These are phyloP conservation scores for Aureobasidium namibiae DNA, from an alignment of 2,329 filamentous ascomycete species.

Conservation along the genomic window DNA sequence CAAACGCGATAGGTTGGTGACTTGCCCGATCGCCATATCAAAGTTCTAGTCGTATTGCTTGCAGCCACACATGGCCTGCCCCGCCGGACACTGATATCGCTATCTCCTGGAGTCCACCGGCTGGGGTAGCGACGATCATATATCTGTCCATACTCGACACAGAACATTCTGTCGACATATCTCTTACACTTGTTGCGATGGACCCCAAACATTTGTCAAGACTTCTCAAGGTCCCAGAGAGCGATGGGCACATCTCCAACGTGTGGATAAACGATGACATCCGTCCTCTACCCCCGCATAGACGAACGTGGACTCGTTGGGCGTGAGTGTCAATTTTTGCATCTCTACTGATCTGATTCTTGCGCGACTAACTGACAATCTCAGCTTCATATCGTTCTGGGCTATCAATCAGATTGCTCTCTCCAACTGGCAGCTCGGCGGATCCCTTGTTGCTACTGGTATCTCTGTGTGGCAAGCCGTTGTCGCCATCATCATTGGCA, in stretches of 20 bases:
- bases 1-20: no score
- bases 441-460: slow-evolving; percentile 30
- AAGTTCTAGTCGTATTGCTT: no score
- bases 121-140: no score
- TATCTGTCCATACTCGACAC: no score
- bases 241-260: slow-evolving; percentile 21
- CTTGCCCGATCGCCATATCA: no score
- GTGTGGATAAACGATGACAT: slow-evolving; percentile 35
- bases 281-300: slow-evolving; percentile 31
- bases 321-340: slow-evolving; percentile 18
- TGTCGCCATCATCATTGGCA: slow-evolving; percentile 32
- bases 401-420: slow-evolving; percentile 31
- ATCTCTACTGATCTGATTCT: no score
- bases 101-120: no score
- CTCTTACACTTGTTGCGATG: neutral
- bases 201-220: slow-evolving; percentile 4
- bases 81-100: no score
- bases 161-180: neutral
- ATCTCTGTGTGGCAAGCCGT: slow-evolving; percentile 36
- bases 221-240: slow-evolving; percentile 19
- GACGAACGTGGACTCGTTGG: slow-evolving; percentile 31
- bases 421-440: slow-evolving; percentile 30
- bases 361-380: neutral
- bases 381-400: slow-evolving; percentile 29
- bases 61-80: no score